Conservation (phyloP, 768 basidiomycete species). For the Aureoboletus auriporus region DNA sequence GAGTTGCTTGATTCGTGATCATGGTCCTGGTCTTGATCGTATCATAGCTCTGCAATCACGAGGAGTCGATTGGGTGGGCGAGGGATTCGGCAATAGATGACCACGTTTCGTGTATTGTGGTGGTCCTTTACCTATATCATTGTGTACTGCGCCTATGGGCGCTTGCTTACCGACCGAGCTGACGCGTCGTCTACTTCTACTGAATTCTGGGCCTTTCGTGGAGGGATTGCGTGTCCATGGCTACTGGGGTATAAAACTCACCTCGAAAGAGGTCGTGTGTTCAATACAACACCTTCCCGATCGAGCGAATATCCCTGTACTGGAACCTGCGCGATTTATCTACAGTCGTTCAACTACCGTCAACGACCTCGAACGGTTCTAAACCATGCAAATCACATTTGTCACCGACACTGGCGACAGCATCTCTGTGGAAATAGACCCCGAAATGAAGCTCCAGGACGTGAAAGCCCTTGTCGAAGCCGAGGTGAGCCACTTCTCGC, state of each 20-base stretch:
- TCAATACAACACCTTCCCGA: constrained; percentile 22
- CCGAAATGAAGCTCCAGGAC: constrained; percentile 87
- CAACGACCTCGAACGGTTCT: not conserved
- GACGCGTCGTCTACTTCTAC: constrained; percentile 20
- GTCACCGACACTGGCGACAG: constrained; percentile 61
- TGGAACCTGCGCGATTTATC: constrained; percentile 4
- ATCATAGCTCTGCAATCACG: constrained; percentile 32
- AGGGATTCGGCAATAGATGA: constrained; percentile 25
- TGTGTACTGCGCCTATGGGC: not conserved
- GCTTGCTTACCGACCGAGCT: constrained; percentile 10
- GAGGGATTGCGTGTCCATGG: constrained; percentile 16
- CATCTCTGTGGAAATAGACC: constrained; percentile 78
- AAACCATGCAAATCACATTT: constrained; percentile 68
- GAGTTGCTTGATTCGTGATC: constrained; percentile 29
- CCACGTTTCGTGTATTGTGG: not conserved
- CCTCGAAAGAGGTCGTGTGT: not conserved
- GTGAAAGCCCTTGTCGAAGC: constrained; percentile 93
- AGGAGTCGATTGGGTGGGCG: constrained; percentile 29
- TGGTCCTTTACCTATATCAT: no score
- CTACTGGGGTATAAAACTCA: constrained; percentile 12
- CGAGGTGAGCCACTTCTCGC: constrained; percentile 60
- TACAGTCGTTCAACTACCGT: not conserved
- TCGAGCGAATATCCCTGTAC: constrained; percentile 7
- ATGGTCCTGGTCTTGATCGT: constrained; percentile 1
- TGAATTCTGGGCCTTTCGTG: constrained; percentile 20